Evolutionary conservation across 2,329 filamentous ascomycete species (phyloP), one percentile per base, ranked within the genome.

Genomic region (Venturia oleaginea): DNA sequence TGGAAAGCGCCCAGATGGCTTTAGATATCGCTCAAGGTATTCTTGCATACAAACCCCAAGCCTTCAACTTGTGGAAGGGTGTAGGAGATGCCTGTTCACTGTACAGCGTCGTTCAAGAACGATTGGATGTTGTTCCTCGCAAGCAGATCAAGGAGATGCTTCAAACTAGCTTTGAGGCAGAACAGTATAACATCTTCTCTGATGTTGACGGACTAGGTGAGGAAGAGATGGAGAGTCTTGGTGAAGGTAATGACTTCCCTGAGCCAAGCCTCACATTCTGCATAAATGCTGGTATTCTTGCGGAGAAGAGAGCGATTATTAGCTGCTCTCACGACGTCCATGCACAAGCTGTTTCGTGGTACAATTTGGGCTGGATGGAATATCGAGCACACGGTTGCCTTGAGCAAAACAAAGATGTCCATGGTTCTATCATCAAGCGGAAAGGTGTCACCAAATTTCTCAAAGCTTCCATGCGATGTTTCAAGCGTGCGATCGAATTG

Each of bases 61-160:
- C 90, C 0, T 97, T 97, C 78, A 99, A 97, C 73, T 83, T 96
- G 64, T 99, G 95, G 94, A 97, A 95, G 74, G 86, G 89, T 6
- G 81, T 97, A 8, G 94, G 88, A 5, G 94, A 97, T 77, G 90
- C 92, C 5, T 96, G 90, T 73, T 86, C 90, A 1, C 77, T 96
- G 0, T 97, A 95, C 71, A 89, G 89, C 0, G 88, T 83, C 71
- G 85, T 95, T 1, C 91, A 93, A 70, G 84, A 84, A 55, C 86
- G 85, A 55, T 76, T 86, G 2, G 73, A 76, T 0, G 80, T 86
- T 8, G 84, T 94, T 43, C 90, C 92, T 0, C 72, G 79, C 0
- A 75, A 81, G 0, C 72, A 81, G 0, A 76, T 94, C 34, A 79
- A 80, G 60, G 68, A 77, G 0, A 76, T 97, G 2, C 74, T 96